Evolutionary conservation across 2,329 filamentous ascomycete species (phyloP).

Genomic region (Colletotrichum filicis): DNA sequence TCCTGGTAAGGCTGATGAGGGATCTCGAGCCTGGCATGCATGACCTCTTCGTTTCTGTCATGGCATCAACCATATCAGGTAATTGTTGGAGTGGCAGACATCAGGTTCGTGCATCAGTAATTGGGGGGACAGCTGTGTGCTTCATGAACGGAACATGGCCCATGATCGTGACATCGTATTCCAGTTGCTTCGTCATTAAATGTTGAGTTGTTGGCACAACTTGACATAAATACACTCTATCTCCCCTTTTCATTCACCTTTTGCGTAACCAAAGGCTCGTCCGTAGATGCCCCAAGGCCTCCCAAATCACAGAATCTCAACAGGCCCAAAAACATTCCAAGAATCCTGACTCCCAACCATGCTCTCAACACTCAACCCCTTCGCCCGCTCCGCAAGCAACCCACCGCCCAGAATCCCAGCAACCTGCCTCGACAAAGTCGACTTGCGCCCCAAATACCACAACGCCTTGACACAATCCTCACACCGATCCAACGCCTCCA

Average conservation of each 20-base stretch:
- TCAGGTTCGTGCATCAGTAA: no score
- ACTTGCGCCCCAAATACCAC: conserved; percentile 64
- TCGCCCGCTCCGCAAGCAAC: conserved; percentile 78
- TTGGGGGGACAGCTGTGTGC: no score
- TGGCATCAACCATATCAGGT: no score
- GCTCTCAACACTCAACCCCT: conserved; percentile 83
- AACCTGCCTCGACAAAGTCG: conserved; percentile 9
- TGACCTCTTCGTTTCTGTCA: no score
- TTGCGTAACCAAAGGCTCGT: neutral
- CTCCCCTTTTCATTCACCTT: neutral
- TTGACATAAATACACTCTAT: neutral
- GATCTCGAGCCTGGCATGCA: no score
- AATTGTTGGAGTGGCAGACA: no score
- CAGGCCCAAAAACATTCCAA: neutral
- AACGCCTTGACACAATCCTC: conserved; percentile 63
- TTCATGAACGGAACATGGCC: no score
- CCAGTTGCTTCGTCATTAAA: neutral
- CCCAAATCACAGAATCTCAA: neutral
- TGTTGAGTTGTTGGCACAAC: neutral
- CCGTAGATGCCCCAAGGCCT: neutral
- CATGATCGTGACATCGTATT: no score
- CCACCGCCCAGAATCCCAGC: conserved; percentile 73
- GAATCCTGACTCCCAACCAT: conserved; percentile 49
- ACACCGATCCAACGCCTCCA: conserved; percentile 43
- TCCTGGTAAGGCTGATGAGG: no score